These are phyloP conservation scores for Saturnispora quitensis DNA, from an alignment of 805 yeast genomes.

Conservation along the genomic window DNA sequence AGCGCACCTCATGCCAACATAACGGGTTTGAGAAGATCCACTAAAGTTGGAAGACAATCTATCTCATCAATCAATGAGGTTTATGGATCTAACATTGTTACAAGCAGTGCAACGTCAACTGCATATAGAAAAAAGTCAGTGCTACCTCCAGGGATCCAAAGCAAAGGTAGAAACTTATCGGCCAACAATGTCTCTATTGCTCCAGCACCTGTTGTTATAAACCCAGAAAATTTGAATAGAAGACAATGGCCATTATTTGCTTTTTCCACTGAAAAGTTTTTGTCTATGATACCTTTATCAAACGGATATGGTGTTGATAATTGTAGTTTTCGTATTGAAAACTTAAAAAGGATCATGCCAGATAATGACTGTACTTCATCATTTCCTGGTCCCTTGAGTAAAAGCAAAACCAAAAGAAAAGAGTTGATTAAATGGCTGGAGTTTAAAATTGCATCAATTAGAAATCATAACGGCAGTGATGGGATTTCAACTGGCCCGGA, in stretches of 20 bases:
- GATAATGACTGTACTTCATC: slow-evolving; percentile 42
- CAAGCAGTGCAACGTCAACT: slow-evolving; percentile 10
- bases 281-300: slow-evolving; percentile 36
- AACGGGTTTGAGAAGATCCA: slow-evolving; percentile 1
- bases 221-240: slow-evolving; percentile 45
- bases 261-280: slow-evolving; percentile 47
- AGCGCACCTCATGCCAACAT: neutral
- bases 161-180: slow-evolving; percentile 3
- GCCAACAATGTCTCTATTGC: slow-evolving; percentile 15
- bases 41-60: slow-evolving; percentile 6
- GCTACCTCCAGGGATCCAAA: slow-evolving; percentile 9
- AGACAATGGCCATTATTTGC: slow-evolving; percentile 71
- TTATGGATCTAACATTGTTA: slow-evolving; percentile 13
- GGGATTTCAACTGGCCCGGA: slow-evolving; percentile 15
- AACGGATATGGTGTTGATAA: slow-evolving; percentile 28
- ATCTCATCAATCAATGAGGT: slow-evolving; percentile 14
- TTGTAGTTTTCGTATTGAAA: slow-evolving; percentile 30
- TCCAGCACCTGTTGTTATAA: slow-evolving; percentile 31
- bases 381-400: slow-evolving; percentile 63
- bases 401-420: slow-evolving; percentile 48
- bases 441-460: slow-evolving; percentile 22
- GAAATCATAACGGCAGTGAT: slow-evolving; percentile 9
- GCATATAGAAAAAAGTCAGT: slow-evolving; percentile 7
- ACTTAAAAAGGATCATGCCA: slow-evolving; percentile 25
- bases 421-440: slow-evolving; percentile 66